Base-by-base conservation (phyloP, 2,329 filamentous ascomycete genomes). In the Colletotrichum graminicola region DNA sequence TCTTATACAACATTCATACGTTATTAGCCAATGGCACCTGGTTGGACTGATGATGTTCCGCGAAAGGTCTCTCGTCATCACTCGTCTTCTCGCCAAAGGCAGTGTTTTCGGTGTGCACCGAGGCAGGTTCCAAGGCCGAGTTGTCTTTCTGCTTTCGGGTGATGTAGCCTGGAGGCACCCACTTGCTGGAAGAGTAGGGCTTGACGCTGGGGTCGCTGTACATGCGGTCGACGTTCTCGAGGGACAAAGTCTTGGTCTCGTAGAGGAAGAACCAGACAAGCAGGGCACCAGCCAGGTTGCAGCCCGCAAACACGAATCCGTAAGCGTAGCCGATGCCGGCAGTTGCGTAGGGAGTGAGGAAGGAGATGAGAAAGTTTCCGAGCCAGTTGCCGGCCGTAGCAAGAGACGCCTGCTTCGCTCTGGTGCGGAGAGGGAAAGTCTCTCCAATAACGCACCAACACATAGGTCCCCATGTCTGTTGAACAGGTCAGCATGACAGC, bases 181-280 rank as follows among this genome's bases (percentile, higher is more conserved):
- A 92, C 73, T 84, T 82, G 71, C 81, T 79, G 75, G 88, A 90
- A 77, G 85, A 86, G 87, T 89, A 90, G 3, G 91, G 86, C 79
- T 87, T 88, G n/a, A 92, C 84, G 52, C 83, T 73, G 3, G 75
- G 80, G 26, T 90, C 81, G 59, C 90, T 85, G 78, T 93, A 93
- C 89, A 92, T 91, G 63, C 88, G 86, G 79, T 93, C 91, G 68
- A 93, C 89, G 75, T 92, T 89, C 81, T 93, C 91, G n/a, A 93
- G 84, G 16, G 88, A 89, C 12, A 91, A 85, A 51, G 86, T 87
- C 72, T 88, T 86, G 21, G 87, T 89, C 78, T 93, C 91, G 78
- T 88, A 90, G 66, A 93, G 85, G 80, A 92, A 92, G 82, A 93
- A 91, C 83, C 89, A 93, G 34, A 92, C 88, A 26, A 92, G 78